phyloP scores from a whole-genome alignment of 768 basidiomycete genomes.

The Leccinum sublutescens region DNA sequence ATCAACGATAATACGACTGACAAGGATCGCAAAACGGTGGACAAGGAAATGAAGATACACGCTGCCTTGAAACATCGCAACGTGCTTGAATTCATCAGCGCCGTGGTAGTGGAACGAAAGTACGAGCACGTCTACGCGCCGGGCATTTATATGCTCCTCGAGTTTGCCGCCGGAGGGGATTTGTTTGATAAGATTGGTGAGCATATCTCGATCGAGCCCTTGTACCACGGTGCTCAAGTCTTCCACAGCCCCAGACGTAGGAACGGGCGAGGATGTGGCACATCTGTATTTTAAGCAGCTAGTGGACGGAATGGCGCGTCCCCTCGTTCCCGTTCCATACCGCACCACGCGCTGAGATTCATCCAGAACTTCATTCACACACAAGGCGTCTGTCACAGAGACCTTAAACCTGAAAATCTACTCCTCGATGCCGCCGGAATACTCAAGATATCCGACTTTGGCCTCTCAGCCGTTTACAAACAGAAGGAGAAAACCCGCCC shows the following conservation, averaged over 20 bases:
- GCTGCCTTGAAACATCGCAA: conserved; percentile 72
- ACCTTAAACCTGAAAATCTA: conserved; percentile 95
- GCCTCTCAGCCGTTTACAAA: conserved; percentile 85
- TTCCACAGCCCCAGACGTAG: conserved; percentile 79
- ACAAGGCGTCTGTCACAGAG: conserved; percentile 93
- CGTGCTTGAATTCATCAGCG: conserved; percentile 82
- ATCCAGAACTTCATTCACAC: conserved; percentile 76
- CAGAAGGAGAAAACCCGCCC: conserved; percentile 76
- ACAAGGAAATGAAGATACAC: conserved; percentile 94
- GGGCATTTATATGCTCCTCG: conserved; percentile 90
- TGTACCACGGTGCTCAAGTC: neutral
- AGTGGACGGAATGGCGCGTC: conserved; percentile 69
- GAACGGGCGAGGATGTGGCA: conserved; percentile 81
- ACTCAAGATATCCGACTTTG: conserved; percentile 95
- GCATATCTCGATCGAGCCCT: conserved; percentile 24
- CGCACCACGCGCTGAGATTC: neutral
- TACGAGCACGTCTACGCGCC: conserved; percentile 60
- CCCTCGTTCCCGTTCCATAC: neutral
- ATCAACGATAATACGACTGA: conserved; percentile 63
- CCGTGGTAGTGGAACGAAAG: conserved; percentile 68
- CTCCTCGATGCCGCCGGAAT: conserved; percentile 80
- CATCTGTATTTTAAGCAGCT: conserved; percentile 91
- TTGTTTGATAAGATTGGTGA: conserved; percentile 97
- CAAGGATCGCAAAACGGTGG: conserved; percentile 71
- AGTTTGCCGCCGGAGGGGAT: conserved; percentile 91